phyloP scores from a whole-genome alignment of 208 protist genomes.

The Acanthamoeba royreba region DNA sequence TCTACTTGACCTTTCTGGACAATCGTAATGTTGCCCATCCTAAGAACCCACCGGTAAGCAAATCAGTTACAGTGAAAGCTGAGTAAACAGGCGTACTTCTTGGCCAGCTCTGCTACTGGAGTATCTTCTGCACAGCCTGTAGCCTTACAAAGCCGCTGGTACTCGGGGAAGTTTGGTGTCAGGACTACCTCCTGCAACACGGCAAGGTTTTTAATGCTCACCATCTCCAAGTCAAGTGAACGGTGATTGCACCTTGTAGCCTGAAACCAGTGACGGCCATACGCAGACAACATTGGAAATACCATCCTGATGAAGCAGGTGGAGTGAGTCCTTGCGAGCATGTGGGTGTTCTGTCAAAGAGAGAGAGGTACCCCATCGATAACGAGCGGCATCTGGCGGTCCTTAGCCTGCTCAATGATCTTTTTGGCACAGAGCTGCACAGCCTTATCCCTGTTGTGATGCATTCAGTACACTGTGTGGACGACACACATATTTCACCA shows the following conservation, averaged over 20 bases:
- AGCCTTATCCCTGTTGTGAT: not conserved
- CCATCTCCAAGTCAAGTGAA: constrained; percentile 37
- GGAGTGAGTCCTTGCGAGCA: not conserved
- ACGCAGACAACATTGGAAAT: not conserved
- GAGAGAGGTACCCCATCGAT: constrained; percentile 36
- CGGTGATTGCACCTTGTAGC: not conserved
- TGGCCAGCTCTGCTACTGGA: not conserved
- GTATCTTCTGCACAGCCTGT: not conserved
- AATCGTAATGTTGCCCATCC: constrained; percentile 69
- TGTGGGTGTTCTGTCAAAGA: not conserved
- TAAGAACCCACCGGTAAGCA: not conserved
- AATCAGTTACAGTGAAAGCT: not conserved
- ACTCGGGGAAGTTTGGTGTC: constrained; percentile 78
- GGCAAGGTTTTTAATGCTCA: constrained; percentile 53
- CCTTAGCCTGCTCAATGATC: constrained; percentile 30
- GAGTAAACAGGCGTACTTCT: not conserved
- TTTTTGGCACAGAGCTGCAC: not conserved
- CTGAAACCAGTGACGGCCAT: not conserved
- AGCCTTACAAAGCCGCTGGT: constrained; percentile 51
- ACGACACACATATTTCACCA: not conserved
- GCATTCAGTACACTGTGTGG: not conserved
- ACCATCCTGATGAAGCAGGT: not conserved
- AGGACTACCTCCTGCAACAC: constrained; percentile 63
- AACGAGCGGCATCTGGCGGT: constrained; percentile 40
- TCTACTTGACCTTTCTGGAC: constrained; percentile 79